Base-by-base conservation (phyloP, 177 flowering plant genomes). In the Vitis hybrid region DNA sequence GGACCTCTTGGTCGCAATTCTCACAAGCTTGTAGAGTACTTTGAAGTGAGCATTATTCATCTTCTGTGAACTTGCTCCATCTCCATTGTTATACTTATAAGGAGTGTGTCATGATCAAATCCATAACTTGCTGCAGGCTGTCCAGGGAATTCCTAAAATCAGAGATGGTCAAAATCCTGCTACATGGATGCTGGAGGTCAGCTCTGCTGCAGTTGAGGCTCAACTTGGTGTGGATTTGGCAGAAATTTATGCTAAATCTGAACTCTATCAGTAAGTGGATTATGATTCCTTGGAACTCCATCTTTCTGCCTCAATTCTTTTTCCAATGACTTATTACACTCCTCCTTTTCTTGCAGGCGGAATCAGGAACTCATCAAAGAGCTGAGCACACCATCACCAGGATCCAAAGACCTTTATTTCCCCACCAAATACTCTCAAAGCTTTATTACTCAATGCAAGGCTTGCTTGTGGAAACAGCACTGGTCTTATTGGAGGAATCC, bases 121-220 rank as follows among this genome's bases (percentile, higher is more conserved):
- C 12, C 19, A 58, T 14, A 68, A 71, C 34, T 49, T 54, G 21
- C 63, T 75, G 74, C 79, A 89, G 91, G 81, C 73, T 23, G 54
- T 87, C 13, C 85, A 74, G 1, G 89, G 89, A 50, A 84, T 90
- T 45, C 74, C 88, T 17, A 85, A 80, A 69, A 85, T 88, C 32
- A 80, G 48, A 49, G 85, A 83, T 34, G 87, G 84, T 13, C 75
- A 79, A 54, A 90, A 90, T 73, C 94, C 94, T 52, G 91, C 92
- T 10, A 90, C 92, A 34, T 90, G 94, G 94, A 85, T 90, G 91
- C 65, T 90, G 49, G 94, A 90, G 13, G 77, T 88, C 64, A 82
- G 82, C 57, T 74, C 87, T 19, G 6, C 86, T 48, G 70, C 84
- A 13, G 76, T 74, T 30, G 92, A 90, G 64, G 66, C 78, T 69